phyloP scores from a whole-genome alignment of 495 filamentous ascomycete genomes.

The Aspergillus diversus region DNA sequence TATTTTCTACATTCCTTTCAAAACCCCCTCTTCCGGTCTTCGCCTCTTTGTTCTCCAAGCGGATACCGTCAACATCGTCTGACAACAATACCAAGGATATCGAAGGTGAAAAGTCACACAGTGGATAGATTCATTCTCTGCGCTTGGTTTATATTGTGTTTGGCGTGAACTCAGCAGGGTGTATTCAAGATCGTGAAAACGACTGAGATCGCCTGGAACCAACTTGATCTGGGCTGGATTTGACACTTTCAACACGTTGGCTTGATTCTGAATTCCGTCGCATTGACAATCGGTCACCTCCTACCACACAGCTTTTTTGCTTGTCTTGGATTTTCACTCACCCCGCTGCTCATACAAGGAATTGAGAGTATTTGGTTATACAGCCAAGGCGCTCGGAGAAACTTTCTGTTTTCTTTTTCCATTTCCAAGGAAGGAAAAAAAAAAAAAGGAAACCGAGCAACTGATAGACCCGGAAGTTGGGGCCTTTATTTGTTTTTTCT shows the following conservation, averaged over 20 bases:
- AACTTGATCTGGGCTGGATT: not conserved
- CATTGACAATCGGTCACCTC: not conserved
- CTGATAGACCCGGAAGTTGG: not conserved
- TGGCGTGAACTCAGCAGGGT: not conserved
- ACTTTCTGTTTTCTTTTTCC: not conserved
- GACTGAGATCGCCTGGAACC: not conserved
- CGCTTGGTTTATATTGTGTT: not conserved
- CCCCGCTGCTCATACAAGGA: not conserved
- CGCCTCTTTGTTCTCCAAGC: not conserved
- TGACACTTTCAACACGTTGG: not conserved
- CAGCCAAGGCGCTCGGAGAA: not conserved
- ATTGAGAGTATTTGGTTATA: not conserved
- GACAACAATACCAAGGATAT: not conserved
- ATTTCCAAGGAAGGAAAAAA: not conserved
- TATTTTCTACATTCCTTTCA: slow-evolving; percentile 2
- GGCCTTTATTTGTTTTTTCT: not conserved
- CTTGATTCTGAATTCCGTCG: not conserved
- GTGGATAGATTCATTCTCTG: not conserved
- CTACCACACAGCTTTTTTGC: not conserved
- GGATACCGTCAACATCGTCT: not conserved
- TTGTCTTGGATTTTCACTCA: not conserved
- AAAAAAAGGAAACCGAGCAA: not conserved
- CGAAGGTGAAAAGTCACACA: not conserved
- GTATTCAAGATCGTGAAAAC: not conserved
- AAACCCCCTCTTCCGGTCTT: not conserved